Percentiles rank a stretch among this genome's conserved stretches.
Evolutionary conservation across 768 basidiomycete species (phyloP).

Genomic region (Trametes maxima): DNA sequence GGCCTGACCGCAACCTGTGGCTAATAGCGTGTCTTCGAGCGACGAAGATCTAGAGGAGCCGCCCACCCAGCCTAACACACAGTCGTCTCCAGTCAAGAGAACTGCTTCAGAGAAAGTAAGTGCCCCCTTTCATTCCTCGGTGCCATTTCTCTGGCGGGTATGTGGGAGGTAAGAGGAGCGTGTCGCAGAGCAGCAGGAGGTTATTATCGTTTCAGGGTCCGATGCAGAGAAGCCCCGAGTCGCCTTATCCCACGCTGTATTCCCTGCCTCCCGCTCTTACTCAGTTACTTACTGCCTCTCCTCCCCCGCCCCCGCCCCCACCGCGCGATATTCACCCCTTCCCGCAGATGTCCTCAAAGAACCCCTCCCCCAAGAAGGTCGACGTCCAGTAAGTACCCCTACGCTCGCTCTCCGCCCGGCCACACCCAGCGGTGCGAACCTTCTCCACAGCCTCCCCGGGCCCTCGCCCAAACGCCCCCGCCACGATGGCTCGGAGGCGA

Average conservation of each 20-base stretch:
- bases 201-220: not conserved
- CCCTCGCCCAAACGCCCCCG: conserved; percentile 24
- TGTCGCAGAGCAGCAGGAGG: not conserved
- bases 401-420: not conserved
- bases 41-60: conserved; percentile 7
- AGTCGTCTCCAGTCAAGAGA: conserved; percentile 9
- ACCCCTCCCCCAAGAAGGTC: conserved; percentile 33
- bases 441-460: conserved; percentile 23
- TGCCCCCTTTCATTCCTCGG: no score
- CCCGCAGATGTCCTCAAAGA: conserved; percentile 19
- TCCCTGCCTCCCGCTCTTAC: not conserved
- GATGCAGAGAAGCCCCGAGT: conserved; percentile 1
- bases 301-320: not conserved
- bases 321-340: not conserved
- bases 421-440: not conserved
- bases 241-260: conserved; percentile 1
- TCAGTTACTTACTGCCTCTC: no score
- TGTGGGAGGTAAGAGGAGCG: not conserved
- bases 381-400: conserved; percentile 36
- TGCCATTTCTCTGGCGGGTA: not conserved
- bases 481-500: conserved; percentile 3
- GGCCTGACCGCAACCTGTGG: not conserved
- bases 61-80: not conserved
- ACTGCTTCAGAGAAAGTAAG: conserved; percentile 8
- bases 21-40: conserved; percentile 15